phyloP scores from a whole-genome alignment of 2,329 filamentous ascomycete genomes.

The Eutypa lata region DNA sequence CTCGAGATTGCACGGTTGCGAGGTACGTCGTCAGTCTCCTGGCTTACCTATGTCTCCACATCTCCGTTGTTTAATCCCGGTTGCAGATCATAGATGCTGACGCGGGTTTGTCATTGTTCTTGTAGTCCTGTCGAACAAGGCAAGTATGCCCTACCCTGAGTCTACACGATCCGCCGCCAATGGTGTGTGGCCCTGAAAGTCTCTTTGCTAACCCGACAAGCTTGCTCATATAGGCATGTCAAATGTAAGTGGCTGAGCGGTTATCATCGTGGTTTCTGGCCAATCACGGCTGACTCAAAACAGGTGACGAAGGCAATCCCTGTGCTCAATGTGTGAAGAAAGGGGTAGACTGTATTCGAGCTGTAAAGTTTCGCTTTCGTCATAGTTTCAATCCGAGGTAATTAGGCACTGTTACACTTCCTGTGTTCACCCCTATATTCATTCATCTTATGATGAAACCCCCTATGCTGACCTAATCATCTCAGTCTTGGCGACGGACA shows the following conservation, averaged over 20 bases:
- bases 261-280: background rate
- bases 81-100: background rate
- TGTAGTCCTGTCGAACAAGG: background rate
- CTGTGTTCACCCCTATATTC: background rate
- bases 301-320: background rate
- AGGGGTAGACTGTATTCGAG: constrained; percentile 5
- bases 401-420: background rate
- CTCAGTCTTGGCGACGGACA: constrained; percentile 1
- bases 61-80: background rate
- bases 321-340: constrained; percentile 8
- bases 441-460: background rate
- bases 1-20: background rate
- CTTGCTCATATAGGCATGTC: background rate
- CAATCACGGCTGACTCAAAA: background rate
- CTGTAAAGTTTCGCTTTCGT: constrained; percentile 7
- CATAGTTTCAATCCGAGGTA: constrained; percentile 6
- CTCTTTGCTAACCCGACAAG: background rate
- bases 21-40: background rate
- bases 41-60: background rate
- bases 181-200: background rate
- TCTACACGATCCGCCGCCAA: background rate
- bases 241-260: background rate
- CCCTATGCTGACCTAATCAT: background rate
- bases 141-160: background rate
- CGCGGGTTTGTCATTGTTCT: background rate